A percentile compares a stretch with the other conserved stretches of the same genome.
Conservation (phyloP, 495 filamentous ascomycete species). For the Penicillium diatomitis region DNA sequence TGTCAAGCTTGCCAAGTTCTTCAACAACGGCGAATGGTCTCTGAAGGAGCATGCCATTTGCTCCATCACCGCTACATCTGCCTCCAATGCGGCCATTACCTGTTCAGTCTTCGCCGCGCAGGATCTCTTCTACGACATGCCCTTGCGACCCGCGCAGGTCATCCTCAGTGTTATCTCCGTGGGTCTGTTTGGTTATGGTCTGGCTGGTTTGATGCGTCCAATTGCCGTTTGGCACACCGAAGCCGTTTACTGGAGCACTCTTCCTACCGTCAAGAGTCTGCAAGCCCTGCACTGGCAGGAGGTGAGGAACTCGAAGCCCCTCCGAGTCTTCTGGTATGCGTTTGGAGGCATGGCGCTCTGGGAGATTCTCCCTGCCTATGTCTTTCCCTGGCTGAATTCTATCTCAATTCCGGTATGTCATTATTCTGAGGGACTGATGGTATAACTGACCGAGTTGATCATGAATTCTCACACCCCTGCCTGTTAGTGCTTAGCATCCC, state of each 20-base stretch:
- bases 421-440: no score
- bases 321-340: conserved; percentile 26
- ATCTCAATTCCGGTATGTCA: conserved; percentile 39
- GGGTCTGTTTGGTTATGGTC: conserved; percentile 43
- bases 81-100: conserved; percentile 13
- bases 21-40: conserved; percentile 23
- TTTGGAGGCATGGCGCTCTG: conserved; percentile 29
- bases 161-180: conserved; percentile 26
- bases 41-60: conserved; percentile 27
- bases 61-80: conserved; percentile 20
- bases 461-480: no score
- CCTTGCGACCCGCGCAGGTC: conserved; percentile 15
- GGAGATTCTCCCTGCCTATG: conserved; percentile 49
- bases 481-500: conserved; percentile 34
- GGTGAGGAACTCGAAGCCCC: conserved; percentile 19
- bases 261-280: conserved; percentile 22
- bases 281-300: conserved; percentile 28
- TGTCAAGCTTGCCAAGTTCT: conserved; percentile 14
- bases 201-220: conserved; percentile 43
- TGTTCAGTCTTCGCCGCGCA: conserved; percentile 21
- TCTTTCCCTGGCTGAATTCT: conserved; percentile 44
- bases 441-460: no score
- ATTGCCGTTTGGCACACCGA: conserved; percentile 46
- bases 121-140: conserved; percentile 23
- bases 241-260: conserved; percentile 31